phyloP scores from a whole-genome alignment of 257 asterid species.

The Henckelia pumila region DNA sequence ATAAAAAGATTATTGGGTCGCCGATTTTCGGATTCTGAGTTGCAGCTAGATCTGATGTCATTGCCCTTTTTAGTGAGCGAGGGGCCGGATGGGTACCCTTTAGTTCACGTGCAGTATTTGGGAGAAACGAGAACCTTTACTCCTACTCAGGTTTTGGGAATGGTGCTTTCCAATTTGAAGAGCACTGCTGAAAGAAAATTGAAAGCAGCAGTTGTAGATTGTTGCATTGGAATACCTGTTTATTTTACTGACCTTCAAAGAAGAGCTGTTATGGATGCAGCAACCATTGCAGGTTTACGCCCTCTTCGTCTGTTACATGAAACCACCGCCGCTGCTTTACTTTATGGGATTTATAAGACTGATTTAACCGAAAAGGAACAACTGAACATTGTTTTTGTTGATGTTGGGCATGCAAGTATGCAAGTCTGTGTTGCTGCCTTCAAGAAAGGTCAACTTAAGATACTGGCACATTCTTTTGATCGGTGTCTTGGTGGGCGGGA shows the following conservation, averaged over 20 bases:
- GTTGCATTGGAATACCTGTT: conserved; percentile 89
- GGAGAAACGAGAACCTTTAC: conserved; percentile 75
- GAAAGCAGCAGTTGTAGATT: conserved; percentile 83
- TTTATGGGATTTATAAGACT: conserved; percentile 90
- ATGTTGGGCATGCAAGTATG: conserved; percentile 82
- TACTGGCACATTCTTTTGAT: conserved; percentile 85
- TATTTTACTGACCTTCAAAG: conserved; percentile 96
- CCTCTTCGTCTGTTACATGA: conserved; percentile 91
- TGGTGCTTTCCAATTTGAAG: conserved; percentile 79
- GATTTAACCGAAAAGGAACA: conserved; percentile 85
- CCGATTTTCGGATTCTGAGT: conserved; percentile 79
- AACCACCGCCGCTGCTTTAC: conserved; percentile 92
- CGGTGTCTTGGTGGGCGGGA: conserved; percentile 91
- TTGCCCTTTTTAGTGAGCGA: conserved; percentile 69
- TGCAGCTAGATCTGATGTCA: conserved; percentile 76
- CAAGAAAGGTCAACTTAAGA: conserved; percentile 90
- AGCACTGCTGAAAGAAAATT: conserved; percentile 81
- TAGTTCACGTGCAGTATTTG: conserved; percentile 71
- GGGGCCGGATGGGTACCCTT: conserved; percentile 90
- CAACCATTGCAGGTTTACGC: conserved; percentile 86
- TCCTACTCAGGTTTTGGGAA: conserved; percentile 87
- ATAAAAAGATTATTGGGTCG: conserved; percentile 82
- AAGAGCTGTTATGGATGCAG: conserved; percentile 89
- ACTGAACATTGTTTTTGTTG: conserved; percentile 76
- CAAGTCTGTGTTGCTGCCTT: conserved; percentile 93